A percentile compares a stretch with the other conserved stretches of the same genome.
Evolutionary conservation across 2,329 filamentous ascomycete species (phyloP).

Genomic region (Fusarium sp.): DNA sequence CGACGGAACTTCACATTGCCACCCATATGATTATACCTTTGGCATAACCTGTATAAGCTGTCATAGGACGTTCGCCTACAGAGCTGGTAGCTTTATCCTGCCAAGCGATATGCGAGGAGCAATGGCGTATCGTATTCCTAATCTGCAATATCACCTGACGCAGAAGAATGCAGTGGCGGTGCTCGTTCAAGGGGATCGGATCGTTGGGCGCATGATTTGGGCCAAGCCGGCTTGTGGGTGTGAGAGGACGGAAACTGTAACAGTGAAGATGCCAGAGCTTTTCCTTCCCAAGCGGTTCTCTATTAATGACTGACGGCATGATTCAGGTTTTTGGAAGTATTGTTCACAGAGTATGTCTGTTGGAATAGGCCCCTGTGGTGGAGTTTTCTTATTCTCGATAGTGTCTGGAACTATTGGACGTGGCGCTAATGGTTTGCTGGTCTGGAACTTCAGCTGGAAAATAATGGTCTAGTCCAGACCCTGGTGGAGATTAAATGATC

Average conservation of each 20-base stretch:
- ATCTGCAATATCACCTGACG: background rate
- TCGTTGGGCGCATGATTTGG: background rate
- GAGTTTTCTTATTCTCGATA: too few relatives aligned
- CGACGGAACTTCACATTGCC: background rate
- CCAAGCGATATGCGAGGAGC: background rate
- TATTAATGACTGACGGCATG: fast-evolving
- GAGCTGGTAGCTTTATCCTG: background rate
- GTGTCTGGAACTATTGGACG: too few relatives aligned
- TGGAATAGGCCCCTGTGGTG: too few relatives aligned
- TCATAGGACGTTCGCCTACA: background rate
- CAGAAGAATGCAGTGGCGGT: background rate
- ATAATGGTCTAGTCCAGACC: too few relatives aligned
- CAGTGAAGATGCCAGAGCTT: background rate
- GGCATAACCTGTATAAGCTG: background rate
- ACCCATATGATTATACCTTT: background rate
- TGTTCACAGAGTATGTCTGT: too few relatives aligned
- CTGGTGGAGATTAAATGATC: too few relatives aligned
- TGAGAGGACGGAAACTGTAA: background rate
- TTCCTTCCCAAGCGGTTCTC: background rate
- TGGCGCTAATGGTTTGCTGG: too few relatives aligned
- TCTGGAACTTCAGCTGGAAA: too few relatives aligned
- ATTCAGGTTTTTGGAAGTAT: too few relatives aligned
- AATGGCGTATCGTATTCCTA: background rate
- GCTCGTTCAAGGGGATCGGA: fast-evolving
- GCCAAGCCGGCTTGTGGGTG: background rate